Evolutionary conservation across 257 asterid species (phyloP), one percentile per base, ranked within the genome.

Genomic region (Dorcoceras hygrometricum): DNA sequence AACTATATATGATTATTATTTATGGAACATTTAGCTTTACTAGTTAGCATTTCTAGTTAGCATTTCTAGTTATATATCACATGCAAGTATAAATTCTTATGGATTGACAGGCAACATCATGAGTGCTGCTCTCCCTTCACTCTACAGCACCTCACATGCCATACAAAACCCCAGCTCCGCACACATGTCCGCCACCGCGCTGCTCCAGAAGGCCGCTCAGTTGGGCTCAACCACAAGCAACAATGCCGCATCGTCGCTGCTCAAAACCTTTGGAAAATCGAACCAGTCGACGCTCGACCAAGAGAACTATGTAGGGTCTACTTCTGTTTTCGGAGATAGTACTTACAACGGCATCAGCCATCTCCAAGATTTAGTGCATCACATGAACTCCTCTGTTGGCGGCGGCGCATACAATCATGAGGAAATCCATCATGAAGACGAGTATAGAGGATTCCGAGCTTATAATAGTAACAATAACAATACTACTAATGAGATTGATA

Each of bases 161-260:
- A 62, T 53, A 22, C 85, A 76, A 24, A 71, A 16, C 62, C 71
- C 32, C 0, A 10, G 22, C 43, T 24, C 71, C 5, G 34, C 80
- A 12, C 89, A 86, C 59, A 79, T 86, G 94, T 90, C 97, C 0
- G 97, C 97, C 2, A 90, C 97, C 0, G 95, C 95, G 0, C 79
- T 90, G 5, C 95, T 90, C 54, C 97, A 90, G 22, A 84, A 87
- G 66, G 97, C 97, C 0, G 94, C 93, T 5, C 87, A 85, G 58
- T 28, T 87, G 62, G 95, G 97, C 56, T 84, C 96, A 2, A 68
- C 75, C 67, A 69, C 86, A 7, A 78, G 75, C 79, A 78, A 50
- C 73, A 29, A 43, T 26, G 73, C 69, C 10, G 78, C 84, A 3
- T 71, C 89, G 0, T 78, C 86, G 0, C 78, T 81, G 8, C 77